Evolutionary conservation across 2,329 filamentous ascomycete genomes (phyloP).

Genomic region (Stemphylium vesicarium): DNA sequence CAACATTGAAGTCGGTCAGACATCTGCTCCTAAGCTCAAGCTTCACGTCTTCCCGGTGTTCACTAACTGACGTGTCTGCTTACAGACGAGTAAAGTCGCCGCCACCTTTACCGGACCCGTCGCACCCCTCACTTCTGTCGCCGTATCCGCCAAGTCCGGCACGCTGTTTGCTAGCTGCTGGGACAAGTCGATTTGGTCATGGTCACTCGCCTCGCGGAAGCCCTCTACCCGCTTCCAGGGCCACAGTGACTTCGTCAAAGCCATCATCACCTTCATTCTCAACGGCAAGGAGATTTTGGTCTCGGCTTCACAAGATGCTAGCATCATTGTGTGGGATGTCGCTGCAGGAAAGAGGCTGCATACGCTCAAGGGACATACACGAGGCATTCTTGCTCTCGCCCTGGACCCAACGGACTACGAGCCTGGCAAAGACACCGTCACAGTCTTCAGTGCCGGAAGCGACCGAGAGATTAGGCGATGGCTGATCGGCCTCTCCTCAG

Average conservation of each 20-base stretch:
- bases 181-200: constrained; percentile 93
- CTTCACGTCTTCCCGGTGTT: not conserved
- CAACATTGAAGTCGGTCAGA: constrained; percentile 73
- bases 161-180: constrained; percentile 87
- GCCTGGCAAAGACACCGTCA: constrained; percentile 47
- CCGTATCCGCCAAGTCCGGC: constrained; percentile 35
- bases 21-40: constrained; percentile 18
- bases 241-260: constrained; percentile 91
- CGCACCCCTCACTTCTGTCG: constrained; percentile 68
- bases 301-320: constrained; percentile 56
- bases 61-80: constrained; percentile 17
- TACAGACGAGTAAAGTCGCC: constrained; percentile 46
- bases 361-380: constrained; percentile 76
- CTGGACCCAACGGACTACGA: constrained; percentile 66
- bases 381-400: constrained; percentile 80
- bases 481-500: constrained; percentile 57
- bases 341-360: constrained; percentile 72
- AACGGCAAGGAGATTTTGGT: constrained; percentile 62
- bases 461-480: constrained; percentile 73
- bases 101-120: constrained; percentile 73
- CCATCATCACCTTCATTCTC: constrained; percentile 69
- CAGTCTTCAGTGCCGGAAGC: constrained; percentile 76
- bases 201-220: constrained; percentile 60
- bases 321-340: constrained; percentile 77
- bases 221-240: constrained; percentile 69